Evolutionary conservation across 257 asterid species (phyloP).

Genomic region (Striga asiatica): DNA sequence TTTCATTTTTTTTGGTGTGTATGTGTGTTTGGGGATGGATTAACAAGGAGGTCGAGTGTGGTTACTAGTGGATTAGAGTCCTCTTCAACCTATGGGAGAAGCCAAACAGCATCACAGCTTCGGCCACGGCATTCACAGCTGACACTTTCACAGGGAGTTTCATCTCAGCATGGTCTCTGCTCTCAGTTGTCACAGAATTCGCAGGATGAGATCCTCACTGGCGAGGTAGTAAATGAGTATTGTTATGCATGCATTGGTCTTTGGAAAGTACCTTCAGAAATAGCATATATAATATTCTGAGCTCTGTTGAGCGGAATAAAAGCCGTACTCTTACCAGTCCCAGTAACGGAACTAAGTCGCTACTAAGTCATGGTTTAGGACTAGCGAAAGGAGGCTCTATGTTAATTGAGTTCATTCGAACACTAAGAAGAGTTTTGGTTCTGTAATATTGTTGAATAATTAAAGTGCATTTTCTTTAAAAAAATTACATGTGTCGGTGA

Average conservation of each 20-base stretch:
- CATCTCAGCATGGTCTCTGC: constrained; percentile 74
- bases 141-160: constrained; percentile 71
- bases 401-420: no score
- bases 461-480: not conserved
- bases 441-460: not conserved
- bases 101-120: constrained; percentile 36
- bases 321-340: no score
- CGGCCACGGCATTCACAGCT: constrained; percentile 52
- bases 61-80: constrained; percentile 44
- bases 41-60: constrained; percentile 44
- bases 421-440: not conserved
- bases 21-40: constrained; percentile 8
- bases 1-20: not conserved
- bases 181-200: constrained; percentile 86
- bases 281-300: no score
- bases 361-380: no score
- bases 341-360: no score
- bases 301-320: no score
- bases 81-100: constrained; percentile 45
- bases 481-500: no score
- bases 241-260: constrained; percentile 1
- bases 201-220: constrained; percentile 54
- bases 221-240: constrained; percentile 38
- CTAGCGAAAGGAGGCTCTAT: no score
- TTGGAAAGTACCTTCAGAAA: no score